Evolutionary conservation across 2,329 filamentous ascomycete species (phyloP).

Genomic region (Mycosphaerelloides madeirae): DNA sequence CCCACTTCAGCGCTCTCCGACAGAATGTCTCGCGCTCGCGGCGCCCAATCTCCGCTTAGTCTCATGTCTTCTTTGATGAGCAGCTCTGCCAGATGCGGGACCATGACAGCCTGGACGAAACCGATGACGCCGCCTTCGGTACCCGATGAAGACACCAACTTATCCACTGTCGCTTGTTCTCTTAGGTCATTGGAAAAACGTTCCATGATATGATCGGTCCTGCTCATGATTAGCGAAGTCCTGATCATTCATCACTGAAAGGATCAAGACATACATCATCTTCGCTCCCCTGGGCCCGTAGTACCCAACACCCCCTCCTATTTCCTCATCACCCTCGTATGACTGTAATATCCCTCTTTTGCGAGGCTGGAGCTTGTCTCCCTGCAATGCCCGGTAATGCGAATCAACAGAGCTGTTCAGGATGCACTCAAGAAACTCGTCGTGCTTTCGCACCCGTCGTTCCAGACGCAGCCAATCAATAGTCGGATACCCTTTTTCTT

Average conservation of each 20-base stretch:
- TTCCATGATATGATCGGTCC: constrained; percentile 30
- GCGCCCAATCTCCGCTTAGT: constrained; percentile 16
- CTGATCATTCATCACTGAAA: neutral
- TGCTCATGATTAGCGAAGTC: constrained; percentile 7
- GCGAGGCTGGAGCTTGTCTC: constrained; percentile 19
- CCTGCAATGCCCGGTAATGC: constrained; percentile 25
- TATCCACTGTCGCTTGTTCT: constrained; percentile 25
- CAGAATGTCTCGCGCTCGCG: constrained; percentile 24
- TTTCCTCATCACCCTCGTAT: neutral
- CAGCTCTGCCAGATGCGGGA: constrained; percentile 33
- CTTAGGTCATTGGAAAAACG: constrained; percentile 28
- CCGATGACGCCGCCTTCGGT: constrained; percentile 33
- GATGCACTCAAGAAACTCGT: constrained; percentile 21
- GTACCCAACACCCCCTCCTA: constrained; percentile 28
- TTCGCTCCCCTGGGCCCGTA: constrained; percentile 34
- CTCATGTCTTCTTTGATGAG: constrained; percentile 34
- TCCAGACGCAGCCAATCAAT: constrained; percentile 31
- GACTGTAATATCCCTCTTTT: neutral
- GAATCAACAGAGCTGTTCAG: constrained; percentile 23
- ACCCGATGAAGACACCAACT: constrained; percentile 29
- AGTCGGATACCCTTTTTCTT: constrained; percentile 28
- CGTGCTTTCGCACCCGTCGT: constrained; percentile 25
- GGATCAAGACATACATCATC: constrained; percentile 26
- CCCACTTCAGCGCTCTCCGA: constrained; percentile 31
- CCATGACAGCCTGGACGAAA: constrained; percentile 34